Base-by-base conservation (phyloP, 257 asterid genomes). In the Solanum commersonii region DNA sequence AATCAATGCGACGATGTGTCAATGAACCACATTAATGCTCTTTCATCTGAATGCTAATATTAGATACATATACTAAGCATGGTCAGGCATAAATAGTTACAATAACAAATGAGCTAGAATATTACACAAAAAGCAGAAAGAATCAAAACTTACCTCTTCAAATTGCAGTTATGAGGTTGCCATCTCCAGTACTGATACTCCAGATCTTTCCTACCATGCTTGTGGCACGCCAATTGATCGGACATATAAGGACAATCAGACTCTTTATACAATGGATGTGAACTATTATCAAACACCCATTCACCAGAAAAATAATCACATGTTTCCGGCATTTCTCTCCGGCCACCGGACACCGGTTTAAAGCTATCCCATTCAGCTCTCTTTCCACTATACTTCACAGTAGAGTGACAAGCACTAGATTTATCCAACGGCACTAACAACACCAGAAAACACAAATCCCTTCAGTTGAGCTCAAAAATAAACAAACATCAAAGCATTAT, bases 181-280 rank as follows among this genome's bases (percentile, higher is more conserved):
- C 99, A 96, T 89, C 98, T 93, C 97, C 96, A 96, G 68, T 94
- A 87, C 90, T 92, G 98, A 89, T 90, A 96, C 46, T 77, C 92
- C 92, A 89, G 81, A 87, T 96, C 95, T 6, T 74, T 87, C 73
- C 98, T 89, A 15, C 99, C 98, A 87, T 93, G 96, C 81, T 96
- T 96, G 35, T 87, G 94, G 81, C 99, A 96, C 40, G 98, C 94
- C 91, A 96, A 89, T 90, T 95, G 99, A 87, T 96, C 98, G 10
- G 99, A 96, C 99, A 96, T 95, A 89, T 92, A 96, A 42, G 95
- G 94, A 88, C 99, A 96, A 84, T 95, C 94, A 31, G 92, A 93
- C 87, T 93, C 98, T 34, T 84, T 92, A 87, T 95, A 96, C 91
- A 96, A 84, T 22, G 99, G 98, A 59, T 94, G 90, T 0, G 98